These are phyloP conservation scores for Daldinia bambusicola DNA, from an alignment of 495 filamentous ascomycete genomes.

Conservation along the genomic window DNA sequence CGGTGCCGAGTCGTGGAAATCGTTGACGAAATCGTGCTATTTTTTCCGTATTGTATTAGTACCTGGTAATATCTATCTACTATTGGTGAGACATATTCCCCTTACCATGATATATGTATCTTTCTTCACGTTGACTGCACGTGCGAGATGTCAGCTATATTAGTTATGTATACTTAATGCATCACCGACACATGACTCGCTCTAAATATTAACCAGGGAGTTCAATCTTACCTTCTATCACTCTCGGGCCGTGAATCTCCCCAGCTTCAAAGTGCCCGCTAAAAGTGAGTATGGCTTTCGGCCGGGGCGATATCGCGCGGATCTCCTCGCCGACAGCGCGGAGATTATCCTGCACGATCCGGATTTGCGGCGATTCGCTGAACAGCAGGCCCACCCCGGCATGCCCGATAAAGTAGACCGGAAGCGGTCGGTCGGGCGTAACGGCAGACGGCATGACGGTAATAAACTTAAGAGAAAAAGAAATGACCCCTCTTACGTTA, in stretches of 20 bases:
- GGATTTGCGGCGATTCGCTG: conserved; percentile 26
- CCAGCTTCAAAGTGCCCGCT: conserved; percentile 37
- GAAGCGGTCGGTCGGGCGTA: conserved; percentile 16
- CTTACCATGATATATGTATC: conserved; percentile 37
- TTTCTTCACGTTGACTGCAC: conserved; percentile 37
- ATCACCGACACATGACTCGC: no score
- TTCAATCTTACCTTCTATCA: conserved; percentile 32
- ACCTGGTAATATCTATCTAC: neutral
- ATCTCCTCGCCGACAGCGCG: conserved; percentile 32
- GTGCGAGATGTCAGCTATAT: neutral
- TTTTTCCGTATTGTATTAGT: neutral
- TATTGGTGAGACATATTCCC: neutral
- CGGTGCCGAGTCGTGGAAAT: conserved; percentile 37
- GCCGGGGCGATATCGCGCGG: conserved; percentile 29
- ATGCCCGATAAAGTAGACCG: conserved; percentile 39
- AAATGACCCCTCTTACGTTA: conserved; percentile 9
- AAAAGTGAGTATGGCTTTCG: conserved; percentile 36
- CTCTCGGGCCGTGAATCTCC: conserved; percentile 37
- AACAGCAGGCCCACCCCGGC: conserved; percentile 34
- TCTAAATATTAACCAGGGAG: no score
- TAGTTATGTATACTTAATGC: neutral
- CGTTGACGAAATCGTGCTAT: conserved; percentile 39
- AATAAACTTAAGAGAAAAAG: neutral
- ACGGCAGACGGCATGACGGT: conserved; percentile 28
- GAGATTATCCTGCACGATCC: conserved; percentile 37